Base-by-base conservation (phyloP, 169 alveolate genomes). In the Cryptosporidium xiaoi region DNA sequence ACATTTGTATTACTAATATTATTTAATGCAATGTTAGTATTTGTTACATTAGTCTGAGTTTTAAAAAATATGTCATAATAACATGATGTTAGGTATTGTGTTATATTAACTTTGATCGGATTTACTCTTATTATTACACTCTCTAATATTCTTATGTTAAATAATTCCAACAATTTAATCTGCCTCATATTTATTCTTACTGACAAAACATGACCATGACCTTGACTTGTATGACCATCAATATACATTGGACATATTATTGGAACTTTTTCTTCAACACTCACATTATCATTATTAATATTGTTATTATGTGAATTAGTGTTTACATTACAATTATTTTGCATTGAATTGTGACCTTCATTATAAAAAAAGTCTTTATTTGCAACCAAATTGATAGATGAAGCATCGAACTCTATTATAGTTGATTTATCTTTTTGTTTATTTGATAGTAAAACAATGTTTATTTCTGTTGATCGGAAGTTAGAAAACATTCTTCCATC, bases 131-230 rank as follows among this genome's bases (percentile, higher is more conserved):
- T 62, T 27, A 77, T 53, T 58, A 77, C 64, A 40, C 87, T 77
- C 16, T 77, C 87, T 6, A 77, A n/a, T 18, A 77, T 77, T 24
- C 51, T 51, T 20, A 62, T 60, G 51, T 77, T 77, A 12, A 40
- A 60, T 1, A 62, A 15, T 5, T 62, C 87, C 24, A 56, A 48
- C 36, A 77, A 44, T 6, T 40, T 77, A 2, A 77, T 48, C 5
- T 77, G 69, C 51, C 87, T 77, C 71, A 62, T 62, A 24, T 62
- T 60, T 29, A 62, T 44, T 55, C 87, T 51, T 34, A 77, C 56
- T 40, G 87, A 77, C 33, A 77, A 60, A 44, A 77, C 77, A 77
- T 77, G 71, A 0, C 87, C 71, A 40, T 77, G 87, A 1, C 87
- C 87, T 16, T 60, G 51, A 31, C 16, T 60, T 8, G 87, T 77